Base-by-base conservation (phyloP, 371 early-diverging fungal species). In the Spraguea lophii region DNA sequence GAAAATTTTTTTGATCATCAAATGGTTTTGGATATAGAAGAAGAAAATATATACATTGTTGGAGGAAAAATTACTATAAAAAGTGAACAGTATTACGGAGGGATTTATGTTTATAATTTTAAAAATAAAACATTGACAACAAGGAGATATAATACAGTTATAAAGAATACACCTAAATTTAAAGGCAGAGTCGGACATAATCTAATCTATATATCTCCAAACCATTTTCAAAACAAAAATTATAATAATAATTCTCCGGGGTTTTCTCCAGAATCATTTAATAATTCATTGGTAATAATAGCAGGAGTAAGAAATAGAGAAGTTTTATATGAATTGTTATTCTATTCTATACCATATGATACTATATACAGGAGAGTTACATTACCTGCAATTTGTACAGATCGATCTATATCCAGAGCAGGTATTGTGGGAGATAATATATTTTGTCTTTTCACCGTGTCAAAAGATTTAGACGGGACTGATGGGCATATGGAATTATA, bases 261-360 rank as follows among this genome's bases (percentile, higher is more conserved):
- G 7, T 39, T 39, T 7, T 39, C n/a, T 7, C 15, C n/a, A 20
- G 7, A 15, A 39, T 3, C 20, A 7, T 45, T 45, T 23, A 32
- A 44, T 17, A 37, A 45, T 16, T 9, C 27, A 26, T 22, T 55
- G 23, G 49, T 39, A 7, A 43, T 55, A 17, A 30, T 55, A 41
- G 56, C 49, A 1, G 56, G 56, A 32, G 49, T 48, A 25, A 47
- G 49, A 26, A 30, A 25, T 20, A 55, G 49, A 43, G 43, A 49
- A n/a, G 19, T 25, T 3, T 48, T 49, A 9, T 48, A 48, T 36
- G 22, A 22, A 27, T 48, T 55, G 15, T 13, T 25, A 17, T 55
- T 55, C 12, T 55, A 55, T 25, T 34, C 22, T 1, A n/a, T 49
- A 22, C 43, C 47, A 3, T 42, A 27, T 19, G 40, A 49, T 24